Evolutionary conservation across 345 rosid species (phyloP).

Genomic region (Dipteronia sinensis): DNA sequence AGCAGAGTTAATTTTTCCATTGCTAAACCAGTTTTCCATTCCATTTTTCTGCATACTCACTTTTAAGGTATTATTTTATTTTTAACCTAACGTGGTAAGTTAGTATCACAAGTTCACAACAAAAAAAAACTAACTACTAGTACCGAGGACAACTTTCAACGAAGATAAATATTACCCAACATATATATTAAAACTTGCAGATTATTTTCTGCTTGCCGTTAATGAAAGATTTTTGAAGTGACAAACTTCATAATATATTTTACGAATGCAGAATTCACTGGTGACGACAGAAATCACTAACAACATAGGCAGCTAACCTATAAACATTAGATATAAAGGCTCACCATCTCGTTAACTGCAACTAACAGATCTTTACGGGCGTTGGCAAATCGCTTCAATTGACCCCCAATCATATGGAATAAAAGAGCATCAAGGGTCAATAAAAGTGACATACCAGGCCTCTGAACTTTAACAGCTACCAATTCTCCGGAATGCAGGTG

Average conservation of each 20-base stretch:
- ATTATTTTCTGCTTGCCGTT: background rate
- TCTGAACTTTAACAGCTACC: slow-evolving; percentile 97
- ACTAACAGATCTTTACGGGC: slow-evolving; percentile 88
- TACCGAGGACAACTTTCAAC: background rate
- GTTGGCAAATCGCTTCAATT: slow-evolving; percentile 85
- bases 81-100: background rate
- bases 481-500: slow-evolving; percentile 96
- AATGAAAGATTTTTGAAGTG: background rate
- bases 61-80: background rate
- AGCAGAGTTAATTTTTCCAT: background rate
- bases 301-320: background rate
- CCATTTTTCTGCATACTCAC: background rate
- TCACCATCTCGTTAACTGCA: slow-evolving; percentile 93
- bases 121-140: background rate
- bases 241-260: background rate
- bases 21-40: background rate
- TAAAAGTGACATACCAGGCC: slow-evolving; percentile 81
- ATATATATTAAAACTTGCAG: background rate
- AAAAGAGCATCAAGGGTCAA: slow-evolving; percentile 95
- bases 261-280: background rate
- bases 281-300: background rate
- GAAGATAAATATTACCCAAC: background rate
- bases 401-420: slow-evolving; percentile 94
- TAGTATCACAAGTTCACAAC: background rate
- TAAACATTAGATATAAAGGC: slow-evolving; percentile 27